Base-by-base conservation (phyloP, 1,284 basidiomycete genomes). In the Wallemia mellicola region DNA sequence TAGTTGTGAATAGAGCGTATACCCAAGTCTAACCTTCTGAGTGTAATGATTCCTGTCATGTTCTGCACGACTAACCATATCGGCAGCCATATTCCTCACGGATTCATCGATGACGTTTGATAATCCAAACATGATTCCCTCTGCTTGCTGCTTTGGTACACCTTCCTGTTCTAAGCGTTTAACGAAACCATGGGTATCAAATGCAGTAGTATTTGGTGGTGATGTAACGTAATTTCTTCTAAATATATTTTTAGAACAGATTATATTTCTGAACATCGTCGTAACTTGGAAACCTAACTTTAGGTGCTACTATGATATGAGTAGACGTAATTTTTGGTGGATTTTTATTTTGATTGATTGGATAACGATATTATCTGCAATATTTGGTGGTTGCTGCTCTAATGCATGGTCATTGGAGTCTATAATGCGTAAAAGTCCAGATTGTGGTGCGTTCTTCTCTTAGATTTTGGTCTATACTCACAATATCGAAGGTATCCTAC, bases 51-150 rank as follows among this genome's bases (percentile, higher is more conserved):
- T 65, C 60, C 67, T 67, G 72, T 94, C 89, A 68, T 92, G 87
- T 65, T 92, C 86, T 1, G 84, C 79, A 68, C 87, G 87, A 5
- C 84, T 87, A 62, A 94, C 89, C 79, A 94, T 83, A 65, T 87
- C 87, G 63, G 79, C 81, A 54, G 86, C 86, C 85, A 95, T 89
- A 67, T 87, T 89, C 62, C 82, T 76, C 59, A 94, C 82, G 66
- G 84, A 86, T 74, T 95, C 89, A 69, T 92, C 86, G 59, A 95
- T 87, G 62, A 94, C 87, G 65, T 89, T 85, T 14, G 87, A 85
- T 76, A 95, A 82, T 19, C 88, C 86, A 58, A 79, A 77, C 86
- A 94, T 92, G 67, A 95, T 83, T 5, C 89, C 89, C 68, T 92
- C 87, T 1, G 88, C 87, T 71, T 94, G 89, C 24, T 79, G 77